Conservation (phyloP, 2,329 filamentous ascomycete genomes). For the Aspergillus melleus region DNA sequence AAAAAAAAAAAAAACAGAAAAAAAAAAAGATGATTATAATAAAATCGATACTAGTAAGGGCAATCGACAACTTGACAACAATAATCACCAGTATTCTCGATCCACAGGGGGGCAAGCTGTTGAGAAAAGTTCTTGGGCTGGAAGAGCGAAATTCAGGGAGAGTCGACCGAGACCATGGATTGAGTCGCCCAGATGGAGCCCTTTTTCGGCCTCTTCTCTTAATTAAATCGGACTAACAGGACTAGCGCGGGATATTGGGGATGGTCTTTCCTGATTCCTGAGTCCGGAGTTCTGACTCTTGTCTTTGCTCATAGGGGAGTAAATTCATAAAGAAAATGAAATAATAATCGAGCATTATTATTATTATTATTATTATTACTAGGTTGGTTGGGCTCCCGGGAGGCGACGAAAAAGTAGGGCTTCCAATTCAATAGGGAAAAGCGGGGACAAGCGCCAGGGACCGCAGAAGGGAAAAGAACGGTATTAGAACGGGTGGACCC, state of each 20-base stretch:
- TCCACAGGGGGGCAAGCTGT: conserved; percentile 8
- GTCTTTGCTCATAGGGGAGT: neutral
- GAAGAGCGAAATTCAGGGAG: conserved; percentile 23
- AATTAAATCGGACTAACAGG: conserved; percentile 4
- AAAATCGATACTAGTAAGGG: neutral
- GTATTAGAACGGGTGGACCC: neutral
- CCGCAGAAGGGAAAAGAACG: conserved; percentile 4
- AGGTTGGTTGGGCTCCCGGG: conserved; percentile 17
- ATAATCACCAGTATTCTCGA: conserved; percentile 10
- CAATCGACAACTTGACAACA: neutral
- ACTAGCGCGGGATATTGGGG: conserved; percentile 3
- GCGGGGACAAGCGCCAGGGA: conserved; percentile 25
- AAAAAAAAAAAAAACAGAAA: conserved; percentile 11
- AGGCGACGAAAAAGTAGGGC: conserved; percentile 18
- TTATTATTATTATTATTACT: conserved; percentile 1
- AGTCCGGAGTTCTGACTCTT: neutral
- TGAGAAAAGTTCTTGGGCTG: conserved; percentile 12
- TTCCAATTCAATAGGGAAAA: conserved; percentile 10
- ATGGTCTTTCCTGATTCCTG: neutral
- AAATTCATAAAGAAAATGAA: too few species aligned
- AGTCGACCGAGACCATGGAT: conserved; percentile 20
- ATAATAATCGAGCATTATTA: too few species aligned
- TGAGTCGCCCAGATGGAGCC: conserved; percentile 9
- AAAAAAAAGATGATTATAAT: conserved; percentile 7
- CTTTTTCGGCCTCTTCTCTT: conserved; percentile 1